Base-by-base conservation (phyloP, 2,329 filamentous ascomycete genomes). In the Botrytis sinoallii region DNA sequence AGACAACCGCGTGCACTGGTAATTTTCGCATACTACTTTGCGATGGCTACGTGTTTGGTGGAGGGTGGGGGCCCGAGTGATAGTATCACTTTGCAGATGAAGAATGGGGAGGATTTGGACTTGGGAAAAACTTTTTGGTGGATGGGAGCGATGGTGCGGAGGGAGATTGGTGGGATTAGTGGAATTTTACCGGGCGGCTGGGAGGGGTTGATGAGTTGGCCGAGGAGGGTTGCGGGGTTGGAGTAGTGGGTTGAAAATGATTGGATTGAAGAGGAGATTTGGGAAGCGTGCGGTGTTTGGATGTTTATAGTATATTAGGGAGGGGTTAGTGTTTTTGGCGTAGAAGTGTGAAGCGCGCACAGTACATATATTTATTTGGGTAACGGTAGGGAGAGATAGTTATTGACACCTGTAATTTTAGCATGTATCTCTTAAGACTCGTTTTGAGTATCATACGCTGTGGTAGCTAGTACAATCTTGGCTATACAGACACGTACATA, bases 11-110 rank as follows among this genome's bases (percentile, higher is more conserved):
- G 76, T n/a, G 76, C 76, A 8, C 60, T 77, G 10, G 71, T 76
- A 18, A 75, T 77, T 14, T 74, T 77, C 48, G 79, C 81, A 2
- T 79, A 81, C 69, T 82, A 78, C 77, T 76, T 82, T 69, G 79
- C 81, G 1, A 71, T 82, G 22, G 78, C 80, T 10, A 73, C 57
- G 29, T 68, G 42, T 60, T 61, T 73, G 42, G 71, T 38, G 14
- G 38, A 60, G 32, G 48, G 52, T 12, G 35, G 64, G 29, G 25
- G 44, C 7, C 55, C 35, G 4, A 16, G 18, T 22, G 42, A 71
- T 29, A 44, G 69, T 10, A 70, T 70, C n/a, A 32, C 29, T 9
- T 38, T 70, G 40, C 38, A 29, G 57, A 71, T 71, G 69, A 64
- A 3, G 22, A 70, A 60, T 42, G 69, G 57, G 9, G 69, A 60